Evolutionary conservation across 2,329 filamentous ascomycete genomes (phyloP), one percentile per base, ranked within the genome.

Genomic region (Fusarium clavum): DNA sequence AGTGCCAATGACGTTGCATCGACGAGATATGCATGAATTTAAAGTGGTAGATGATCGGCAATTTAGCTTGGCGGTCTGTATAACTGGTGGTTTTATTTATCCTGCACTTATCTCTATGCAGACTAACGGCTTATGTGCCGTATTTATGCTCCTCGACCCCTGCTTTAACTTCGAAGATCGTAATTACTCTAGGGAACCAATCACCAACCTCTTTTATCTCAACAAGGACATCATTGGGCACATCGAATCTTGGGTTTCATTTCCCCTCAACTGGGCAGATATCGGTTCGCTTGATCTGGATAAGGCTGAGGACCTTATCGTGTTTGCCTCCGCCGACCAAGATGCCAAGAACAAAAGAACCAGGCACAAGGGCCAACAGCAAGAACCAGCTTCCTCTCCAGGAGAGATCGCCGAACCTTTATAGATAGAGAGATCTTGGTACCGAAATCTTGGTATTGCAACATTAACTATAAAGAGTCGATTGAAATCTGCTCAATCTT

Each of bases 41-140:
- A 54, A 61, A 53, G 3, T 61, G 18, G 57, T 61, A 62, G 24
- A 61, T 62, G 25, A 62, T 61, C 45, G 29, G 16, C 59, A 44
- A 2, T 3, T 25, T 22, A 20, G 45, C 59, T 61, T 54, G 45
- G 59, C 44, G 5, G 18, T 27, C 57, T 61, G 49, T 13, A 1
- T 62, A 2, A 62, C 38, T 62, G 57, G 59, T 62, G 59, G 59
- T 22, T 29, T 38, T 45, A 22, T 32, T 29, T 27, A 29, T 48
- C 4, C n/a, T 12, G 18, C 7, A 30, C n/a, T 22, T n/a, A 13
- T n/a, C 45, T 18, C 27, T 30, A 22, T 8, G 12, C n/a, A 22
- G 20, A 25, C 24, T 22, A 22, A 16, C 13, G 13, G 7, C 22
- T 45, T 22, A 45, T 24, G 22, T 45, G 43, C 18, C 34, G 34